phyloP scores from a whole-genome alignment of 108 stramenopile genomes.

The Nitzschia inconspicua region DNA sequence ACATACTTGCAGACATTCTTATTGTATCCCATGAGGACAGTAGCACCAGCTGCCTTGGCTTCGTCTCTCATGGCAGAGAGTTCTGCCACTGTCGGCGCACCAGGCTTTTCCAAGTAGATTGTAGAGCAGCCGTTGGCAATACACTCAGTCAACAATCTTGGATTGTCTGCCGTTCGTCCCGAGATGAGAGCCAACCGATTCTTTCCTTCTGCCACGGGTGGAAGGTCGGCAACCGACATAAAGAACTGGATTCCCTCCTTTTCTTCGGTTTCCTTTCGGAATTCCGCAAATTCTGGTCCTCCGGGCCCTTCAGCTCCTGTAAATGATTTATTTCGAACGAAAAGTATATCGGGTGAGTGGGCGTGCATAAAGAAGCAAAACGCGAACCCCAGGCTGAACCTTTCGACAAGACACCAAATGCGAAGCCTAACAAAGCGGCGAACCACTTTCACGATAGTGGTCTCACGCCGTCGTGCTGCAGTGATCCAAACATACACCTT shows the following conservation, averaged over 20 bases:
- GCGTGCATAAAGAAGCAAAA: too few species aligned
- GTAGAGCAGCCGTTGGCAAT: constrained; percentile 56
- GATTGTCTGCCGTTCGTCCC: constrained; percentile 89
- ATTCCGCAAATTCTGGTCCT: constrained; percentile 80
- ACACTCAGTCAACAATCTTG: constrained; percentile 65
- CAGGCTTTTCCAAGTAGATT: constrained; percentile 91
- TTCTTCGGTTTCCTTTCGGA: constrained; percentile 48
- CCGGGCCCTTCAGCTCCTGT: constrained; percentile 71
- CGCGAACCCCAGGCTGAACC: too few species aligned
- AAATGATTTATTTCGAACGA: too few species aligned
- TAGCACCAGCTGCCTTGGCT: constrained; percentile 67
- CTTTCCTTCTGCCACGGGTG: constrained; percentile 61
- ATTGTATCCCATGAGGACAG: constrained; percentile 93
- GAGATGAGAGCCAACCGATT: constrained; percentile 84
- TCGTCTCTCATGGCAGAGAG: constrained; percentile 76
- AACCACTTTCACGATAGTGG: too few species aligned
- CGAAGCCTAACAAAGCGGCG: too few species aligned
- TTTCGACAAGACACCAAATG: too few species aligned
- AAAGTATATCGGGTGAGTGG: too few species aligned
- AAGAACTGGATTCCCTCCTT: constrained; percentile 73
- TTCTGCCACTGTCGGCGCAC: constrained; percentile 84
- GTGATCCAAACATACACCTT: too few species aligned
- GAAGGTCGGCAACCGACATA: constrained; percentile 61
- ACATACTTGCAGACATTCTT: constrained; percentile 95
- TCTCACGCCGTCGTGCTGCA: too few species aligned